phyloP scores from a whole-genome alignment of 2,329 filamentous ascomycete species.

The Raffaelea arxii region DNA sequence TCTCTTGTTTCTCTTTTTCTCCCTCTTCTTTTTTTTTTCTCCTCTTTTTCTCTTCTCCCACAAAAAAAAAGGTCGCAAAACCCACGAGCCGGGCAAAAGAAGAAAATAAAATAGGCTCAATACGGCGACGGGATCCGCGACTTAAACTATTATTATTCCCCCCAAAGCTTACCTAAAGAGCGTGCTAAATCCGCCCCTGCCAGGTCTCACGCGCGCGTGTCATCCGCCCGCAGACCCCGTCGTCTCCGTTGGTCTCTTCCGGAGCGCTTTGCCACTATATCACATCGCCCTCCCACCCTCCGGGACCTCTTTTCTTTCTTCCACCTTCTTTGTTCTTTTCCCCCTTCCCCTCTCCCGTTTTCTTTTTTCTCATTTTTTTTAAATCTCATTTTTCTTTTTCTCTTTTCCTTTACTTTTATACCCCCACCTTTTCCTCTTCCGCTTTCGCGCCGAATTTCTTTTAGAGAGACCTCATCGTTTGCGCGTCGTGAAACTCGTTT shows the following conservation, averaged over 20 bases:
- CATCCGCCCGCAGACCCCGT: constrained; percentile 6
- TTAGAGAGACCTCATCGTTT: not conserved
- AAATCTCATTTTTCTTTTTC: not conserved
- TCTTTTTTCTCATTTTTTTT: not conserved
- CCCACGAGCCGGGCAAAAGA: too few relatives aligned
- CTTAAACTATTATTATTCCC: not conserved
- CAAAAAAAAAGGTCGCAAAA: too few relatives aligned
- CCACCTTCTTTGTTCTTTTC: not conserved
- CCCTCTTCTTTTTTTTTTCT: not conserved
- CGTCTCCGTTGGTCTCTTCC: constrained; percentile 1
- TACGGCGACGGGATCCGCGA: too few relatives aligned
- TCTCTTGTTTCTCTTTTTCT: not conserved
- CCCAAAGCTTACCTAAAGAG: not conserved
- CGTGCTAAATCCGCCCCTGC: not conserved
- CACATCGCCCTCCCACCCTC: not conserved
- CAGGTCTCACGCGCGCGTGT: constrained; percentile 1
- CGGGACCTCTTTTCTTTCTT: not conserved
- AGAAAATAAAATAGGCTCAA: too few relatives aligned
- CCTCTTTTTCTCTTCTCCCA: not conserved
- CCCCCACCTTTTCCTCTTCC: not conserved
- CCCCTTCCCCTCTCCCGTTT: not conserved
- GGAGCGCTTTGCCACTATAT: constrained; percentile 3
- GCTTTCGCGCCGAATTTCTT: not conserved
- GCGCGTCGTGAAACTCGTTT: too few relatives aligned
- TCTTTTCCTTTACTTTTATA: not conserved